Conservation (phyloP, 2,329 filamentous ascomycete species). For the Lecanosticta acicola region DNA sequence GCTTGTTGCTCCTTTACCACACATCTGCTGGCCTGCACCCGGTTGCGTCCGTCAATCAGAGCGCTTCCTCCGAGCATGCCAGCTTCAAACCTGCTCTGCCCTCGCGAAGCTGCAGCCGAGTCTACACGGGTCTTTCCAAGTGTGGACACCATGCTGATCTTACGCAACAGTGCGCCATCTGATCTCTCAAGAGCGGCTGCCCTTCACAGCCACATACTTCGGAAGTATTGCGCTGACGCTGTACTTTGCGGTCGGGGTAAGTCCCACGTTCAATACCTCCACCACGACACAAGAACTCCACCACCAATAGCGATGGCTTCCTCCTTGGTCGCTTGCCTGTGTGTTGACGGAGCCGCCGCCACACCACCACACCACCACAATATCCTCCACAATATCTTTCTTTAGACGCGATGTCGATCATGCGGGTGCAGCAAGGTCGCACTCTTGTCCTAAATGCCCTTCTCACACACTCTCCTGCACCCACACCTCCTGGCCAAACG, state of each 20-base stretch:
- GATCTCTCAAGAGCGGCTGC: conserved; percentile 74
- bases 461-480: not conserved
- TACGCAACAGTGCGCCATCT: conserved; percentile 61
- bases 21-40: conserved; percentile 11
- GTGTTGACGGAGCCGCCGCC: conserved; percentile 9
- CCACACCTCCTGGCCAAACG: conserved; percentile 6
- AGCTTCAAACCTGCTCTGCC: conserved; percentile 2
- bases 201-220: conserved; percentile 93
- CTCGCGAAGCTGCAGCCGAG: conserved; percentile 20
- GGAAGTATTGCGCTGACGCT: conserved; percentile 84
- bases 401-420: conserved; percentile 21
- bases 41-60: conserved; percentile 15
- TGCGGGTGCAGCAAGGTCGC: conserved; percentile 10
- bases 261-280: conserved; percentile 37
- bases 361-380: conserved; percentile 16
- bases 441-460: conserved; percentile 11
- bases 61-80: conserved; percentile 9
- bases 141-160: conserved; percentile 17
- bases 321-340: conserved; percentile 4
- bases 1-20: conserved; percentile 15
- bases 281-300: not conserved
- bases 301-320: conserved; percentile 1
- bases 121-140: conserved; percentile 8
- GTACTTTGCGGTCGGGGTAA: conserved; percentile 87
- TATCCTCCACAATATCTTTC: conserved; percentile 21